These are phyloP conservation scores for Chlamydomonas schloesseri DNA, from an alignment of 139 green algal genomes.

Conservation along the genomic window DNA sequence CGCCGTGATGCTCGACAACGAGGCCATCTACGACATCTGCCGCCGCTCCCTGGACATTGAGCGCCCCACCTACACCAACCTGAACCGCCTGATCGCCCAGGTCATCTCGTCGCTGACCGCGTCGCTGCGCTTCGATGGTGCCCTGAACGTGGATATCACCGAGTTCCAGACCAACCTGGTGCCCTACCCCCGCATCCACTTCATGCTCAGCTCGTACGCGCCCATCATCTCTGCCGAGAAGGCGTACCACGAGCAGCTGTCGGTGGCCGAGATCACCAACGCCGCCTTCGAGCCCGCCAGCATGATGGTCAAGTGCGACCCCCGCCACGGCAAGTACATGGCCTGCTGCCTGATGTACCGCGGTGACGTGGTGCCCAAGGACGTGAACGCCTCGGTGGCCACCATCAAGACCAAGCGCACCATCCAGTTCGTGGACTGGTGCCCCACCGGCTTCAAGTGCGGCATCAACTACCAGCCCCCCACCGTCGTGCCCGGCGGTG, in stretches of 20 bases:
- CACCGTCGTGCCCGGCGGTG: slow-evolving; percentile 96
- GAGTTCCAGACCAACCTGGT: slow-evolving; percentile 99
- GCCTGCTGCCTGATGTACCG: slow-evolving; percentile 99
- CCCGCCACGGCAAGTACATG: slow-evolving; percentile 98
- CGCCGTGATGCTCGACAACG: slow-evolving; percentile 97
- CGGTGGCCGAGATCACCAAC: slow-evolving; percentile 98
- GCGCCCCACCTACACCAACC: slow-evolving; percentile 97
- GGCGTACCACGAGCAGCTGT: slow-evolving; percentile 99
- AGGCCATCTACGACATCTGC: slow-evolving; percentile 99
- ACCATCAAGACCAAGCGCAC: slow-evolving; percentile 99
- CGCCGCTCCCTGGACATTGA: slow-evolving; percentile 96
- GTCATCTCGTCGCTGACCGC: slow-evolving; percentile 97
- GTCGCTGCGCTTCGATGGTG: slow-evolving; percentile 95
- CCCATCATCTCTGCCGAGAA: slow-evolving; percentile 98
- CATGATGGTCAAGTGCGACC: slow-evolving; percentile 99
- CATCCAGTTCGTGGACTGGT: slow-evolving; percentile 99
- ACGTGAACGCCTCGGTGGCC: slow-evolving; percentile 96
- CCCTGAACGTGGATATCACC: slow-evolving; percentile 97
- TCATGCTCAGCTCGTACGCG: slow-evolving; percentile 98
- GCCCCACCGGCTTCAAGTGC: slow-evolving; percentile 99
- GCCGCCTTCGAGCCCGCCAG: slow-evolving; percentile 93
- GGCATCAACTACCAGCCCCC: slow-evolving; percentile 99
- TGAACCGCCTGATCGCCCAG: slow-evolving; percentile 93
- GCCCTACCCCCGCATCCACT: slow-evolving; percentile 99
- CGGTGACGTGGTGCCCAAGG: slow-evolving; percentile 99